Evolutionary conservation across 805 yeast species (phyloP).

Genomic region (Candida koratica): DNA sequence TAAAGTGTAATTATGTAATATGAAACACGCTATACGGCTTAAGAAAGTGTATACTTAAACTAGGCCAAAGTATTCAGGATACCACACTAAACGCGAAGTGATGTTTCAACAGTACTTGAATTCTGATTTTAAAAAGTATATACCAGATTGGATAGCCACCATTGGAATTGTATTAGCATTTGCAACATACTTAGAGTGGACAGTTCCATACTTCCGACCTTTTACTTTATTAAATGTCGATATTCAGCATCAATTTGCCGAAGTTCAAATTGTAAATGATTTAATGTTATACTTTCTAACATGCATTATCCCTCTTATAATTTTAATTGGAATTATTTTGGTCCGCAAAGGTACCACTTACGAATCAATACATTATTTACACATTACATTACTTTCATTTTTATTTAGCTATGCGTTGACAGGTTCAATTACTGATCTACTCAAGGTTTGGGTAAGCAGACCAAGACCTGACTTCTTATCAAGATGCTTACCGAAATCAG

Average conservation of each 20-base stretch:
- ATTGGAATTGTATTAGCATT: conserved; percentile 16
- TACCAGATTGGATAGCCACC: conserved; percentile 26
- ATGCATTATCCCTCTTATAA: conserved; percentile 23
- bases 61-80: too few species aligned
- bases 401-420: conserved; percentile 26
- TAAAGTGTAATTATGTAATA: too few species aligned
- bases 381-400: conserved; percentile 29
- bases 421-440: conserved; percentile 33
- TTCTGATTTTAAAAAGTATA: conserved; percentile 14
- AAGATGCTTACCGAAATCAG: conserved; percentile 31
- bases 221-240: conserved; percentile 25
- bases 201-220: conserved; percentile 27
- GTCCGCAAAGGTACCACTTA: conserved; percentile 7
- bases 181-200: conserved; percentile 22
- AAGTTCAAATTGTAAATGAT: conserved; percentile 28
- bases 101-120: conserved; percentile 12
- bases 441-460: conserved; percentile 38
- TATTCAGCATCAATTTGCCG: conserved; percentile 30
- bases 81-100: too few species aligned
- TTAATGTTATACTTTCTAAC: conserved; percentile 27
- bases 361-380: conserved; percentile 16
- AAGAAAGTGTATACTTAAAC: too few species aligned
- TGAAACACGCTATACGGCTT: too few species aligned
- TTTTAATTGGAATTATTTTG: conserved; percentile 16
- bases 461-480: conserved; percentile 43